Percentiles rank a stretch among this genome's conserved stretches.
Conservation (phyloP, 495 filamentous ascomycete species). For the Cetradonia linearis region DNA sequence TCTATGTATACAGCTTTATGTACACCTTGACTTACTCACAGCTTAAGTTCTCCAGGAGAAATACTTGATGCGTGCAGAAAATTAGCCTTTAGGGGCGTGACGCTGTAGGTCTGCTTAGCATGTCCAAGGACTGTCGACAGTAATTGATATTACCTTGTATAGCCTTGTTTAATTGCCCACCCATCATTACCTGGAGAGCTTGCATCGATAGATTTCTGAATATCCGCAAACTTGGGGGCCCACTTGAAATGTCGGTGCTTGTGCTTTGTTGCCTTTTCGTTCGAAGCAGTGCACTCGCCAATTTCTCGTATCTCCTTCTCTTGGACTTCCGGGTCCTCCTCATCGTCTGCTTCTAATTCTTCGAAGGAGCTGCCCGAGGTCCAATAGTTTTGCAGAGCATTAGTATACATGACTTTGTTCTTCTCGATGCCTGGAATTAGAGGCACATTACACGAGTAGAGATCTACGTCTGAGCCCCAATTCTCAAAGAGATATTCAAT, state of each 20-base stretch:
- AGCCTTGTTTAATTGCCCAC: slow-evolving; percentile 81
- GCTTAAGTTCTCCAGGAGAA: slow-evolving; percentile 66
- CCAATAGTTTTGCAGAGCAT: slow-evolving; percentile 86
- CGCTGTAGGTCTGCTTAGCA: slow-evolving; percentile 37
- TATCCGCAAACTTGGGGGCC: slow-evolving; percentile 78
- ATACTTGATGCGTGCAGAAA: slow-evolving; percentile 68
- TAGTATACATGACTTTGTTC: slow-evolving; percentile 64
- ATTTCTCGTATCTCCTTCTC: slow-evolving; percentile 56
- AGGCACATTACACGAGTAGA: slow-evolving; percentile 85
- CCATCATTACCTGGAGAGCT: slow-evolving; percentile 81
- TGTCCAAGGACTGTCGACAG: not conserved
- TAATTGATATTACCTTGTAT: slow-evolving; percentile 59
- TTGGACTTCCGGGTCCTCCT: slow-evolving; percentile 42
- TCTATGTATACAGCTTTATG: not conserved
- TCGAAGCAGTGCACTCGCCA: slow-evolving; percentile 22
- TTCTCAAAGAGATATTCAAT: slow-evolving; percentile 66
- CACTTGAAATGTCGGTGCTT: slow-evolving; percentile 86
- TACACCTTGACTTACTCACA: slow-evolving; percentile 55
- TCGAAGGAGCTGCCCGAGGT: slow-evolving; percentile 69
- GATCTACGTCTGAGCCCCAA: slow-evolving; percentile 63
- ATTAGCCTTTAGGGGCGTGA: slow-evolving; percentile 85
- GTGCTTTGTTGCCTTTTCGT: slow-evolving; percentile 32
- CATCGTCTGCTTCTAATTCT: slow-evolving; percentile 49
- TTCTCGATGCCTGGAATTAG: slow-evolving; percentile 56
- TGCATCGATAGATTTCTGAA: slow-evolving; percentile 72